Percentiles rank a stretch among this genome's conserved stretches.
Evolutionary conservation across 2,329 filamentous ascomycete genomes (phyloP).

Genomic region (Rhynchosporium graminicola): DNA sequence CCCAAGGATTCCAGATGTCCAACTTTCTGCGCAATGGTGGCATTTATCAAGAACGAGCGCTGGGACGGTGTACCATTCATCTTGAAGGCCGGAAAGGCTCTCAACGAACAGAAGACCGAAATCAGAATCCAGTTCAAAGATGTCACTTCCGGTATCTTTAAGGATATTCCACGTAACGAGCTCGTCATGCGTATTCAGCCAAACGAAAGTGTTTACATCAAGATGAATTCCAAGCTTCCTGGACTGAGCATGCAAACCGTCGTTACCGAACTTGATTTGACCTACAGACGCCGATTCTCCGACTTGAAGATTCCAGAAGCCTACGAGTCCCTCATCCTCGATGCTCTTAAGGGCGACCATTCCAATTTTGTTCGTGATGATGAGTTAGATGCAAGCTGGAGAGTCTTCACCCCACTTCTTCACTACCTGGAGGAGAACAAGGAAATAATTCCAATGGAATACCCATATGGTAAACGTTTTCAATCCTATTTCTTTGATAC

Average conservation of each 20-base stretch:
- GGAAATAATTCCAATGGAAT: conserved; percentile 99
- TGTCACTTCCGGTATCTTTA: conserved; percentile 98
- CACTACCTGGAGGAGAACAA: conserved; percentile 99
- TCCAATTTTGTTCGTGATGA: conserved; percentile 99
- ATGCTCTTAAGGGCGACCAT: conserved; percentile 98
- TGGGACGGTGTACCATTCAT: conserved; percentile 99
- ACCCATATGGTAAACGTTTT: conserved; percentile 78
- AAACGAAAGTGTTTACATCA: conserved; percentile 99
- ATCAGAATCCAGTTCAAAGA: conserved; percentile 99
- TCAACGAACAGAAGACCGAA: conserved; percentile 99
- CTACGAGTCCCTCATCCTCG: conserved; percentile 95
- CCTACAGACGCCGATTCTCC: conserved; percentile 96
- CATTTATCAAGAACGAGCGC: conserved; percentile 98
- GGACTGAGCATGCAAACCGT: conserved; percentile 99
- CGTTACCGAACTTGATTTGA: conserved; percentile 95
- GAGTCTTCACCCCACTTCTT: conserved; percentile 94
- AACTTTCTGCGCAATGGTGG: conserved; percentile 95
- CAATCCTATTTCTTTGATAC: background rate
- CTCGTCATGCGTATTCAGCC: conserved; percentile 99
- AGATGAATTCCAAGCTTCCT: conserved; percentile 99
- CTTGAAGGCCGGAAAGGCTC: conserved; percentile 96
- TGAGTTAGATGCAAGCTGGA: conserved; percentile 96
- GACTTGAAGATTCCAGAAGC: conserved; percentile 99
- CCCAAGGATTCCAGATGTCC: conserved; percentile 97
- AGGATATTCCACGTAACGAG: conserved; percentile 98